phyloP scores from a whole-genome alignment of 192 early-diverging fungal genomes.

The Podochytrium sp. region DNA sequence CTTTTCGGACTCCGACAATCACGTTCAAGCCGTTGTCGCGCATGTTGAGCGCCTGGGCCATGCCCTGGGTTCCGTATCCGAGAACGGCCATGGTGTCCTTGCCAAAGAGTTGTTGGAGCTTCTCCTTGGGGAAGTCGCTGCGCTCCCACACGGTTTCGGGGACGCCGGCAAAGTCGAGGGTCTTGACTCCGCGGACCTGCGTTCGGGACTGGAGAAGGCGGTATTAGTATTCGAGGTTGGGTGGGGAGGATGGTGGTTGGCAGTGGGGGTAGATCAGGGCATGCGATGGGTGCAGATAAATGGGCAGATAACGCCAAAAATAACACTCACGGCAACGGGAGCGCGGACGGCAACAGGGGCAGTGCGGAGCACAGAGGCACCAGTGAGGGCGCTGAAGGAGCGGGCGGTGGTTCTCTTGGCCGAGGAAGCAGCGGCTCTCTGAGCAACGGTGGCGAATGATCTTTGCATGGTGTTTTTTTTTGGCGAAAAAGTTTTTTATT shows the following conservation, averaged over 20 bases:
- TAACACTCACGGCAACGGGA: background rate
- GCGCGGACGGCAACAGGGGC: slow-evolving; percentile 1
- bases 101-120: slow-evolving; percentile 88
- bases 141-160: slow-evolving; percentile 94
- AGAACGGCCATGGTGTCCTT: slow-evolving; percentile 91
- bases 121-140: slow-evolving; percentile 89
- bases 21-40: slow-evolving; percentile 97
- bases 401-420: slow-evolving; percentile 22
- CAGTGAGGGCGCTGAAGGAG: slow-evolving; percentile 18
- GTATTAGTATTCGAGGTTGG: too few species aligned
- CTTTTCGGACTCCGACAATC: slow-evolving; percentile 90
- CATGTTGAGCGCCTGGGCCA: slow-evolving; percentile 91
- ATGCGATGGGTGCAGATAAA: background rate
- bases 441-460: slow-evolving; percentile 20
- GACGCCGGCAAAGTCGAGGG: slow-evolving; percentile 92
- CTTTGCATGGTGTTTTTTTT: slow-evolving; percentile 17
- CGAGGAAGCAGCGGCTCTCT: slow-evolving; percentile 17
- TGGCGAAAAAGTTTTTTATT: background rate
- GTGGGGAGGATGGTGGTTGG: too few species aligned
- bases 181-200: slow-evolving; percentile 77
- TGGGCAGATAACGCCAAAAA: background rate
- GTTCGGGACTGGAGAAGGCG: background rate
- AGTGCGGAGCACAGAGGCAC: slow-evolving; percentile 31
- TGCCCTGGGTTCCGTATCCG: slow-evolving; percentile 95
- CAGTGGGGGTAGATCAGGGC: background rate